Conservation (phyloP, 495 filamentous ascomycete genomes). For the Penicillium bovifimosum region DNA sequence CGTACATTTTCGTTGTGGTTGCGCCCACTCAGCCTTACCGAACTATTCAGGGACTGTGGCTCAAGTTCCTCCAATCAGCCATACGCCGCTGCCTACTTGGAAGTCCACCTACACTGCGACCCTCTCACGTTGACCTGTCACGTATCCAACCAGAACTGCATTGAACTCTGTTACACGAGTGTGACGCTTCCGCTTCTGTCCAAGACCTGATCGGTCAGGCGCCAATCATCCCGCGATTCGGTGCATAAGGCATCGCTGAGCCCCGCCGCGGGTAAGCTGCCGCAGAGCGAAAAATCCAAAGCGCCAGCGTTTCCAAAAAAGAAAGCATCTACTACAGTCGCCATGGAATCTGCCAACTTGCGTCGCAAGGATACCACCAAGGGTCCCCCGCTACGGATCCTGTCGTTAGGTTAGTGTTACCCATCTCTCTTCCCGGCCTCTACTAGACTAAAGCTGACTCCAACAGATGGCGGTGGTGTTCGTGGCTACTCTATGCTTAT, state of each 20-base stretch:
- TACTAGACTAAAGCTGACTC: constrained; percentile 13
- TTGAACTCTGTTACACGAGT: constrained; percentile 11
- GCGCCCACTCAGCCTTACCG: constrained; percentile 1
- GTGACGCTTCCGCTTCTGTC: constrained; percentile 9
- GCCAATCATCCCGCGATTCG: constrained; percentile 16
- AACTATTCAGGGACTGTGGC: constrained; percentile 8
- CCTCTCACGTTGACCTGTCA: constrained; percentile 11
- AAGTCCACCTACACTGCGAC: constrained; percentile 3
- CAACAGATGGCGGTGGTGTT: constrained; percentile 87
- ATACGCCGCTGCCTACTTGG: constrained; percentile 23
- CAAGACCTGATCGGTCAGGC: constrained; percentile 22
- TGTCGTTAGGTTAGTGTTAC: constrained; percentile 66
- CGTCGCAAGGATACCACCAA: constrained; percentile 90
- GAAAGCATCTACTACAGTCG: constrained; percentile 5
- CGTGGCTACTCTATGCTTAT: constrained; percentile 96
- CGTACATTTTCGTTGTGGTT: background rate
- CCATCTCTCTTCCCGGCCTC: background rate
- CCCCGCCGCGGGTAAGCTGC: constrained; percentile 29
- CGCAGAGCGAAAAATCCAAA: constrained; percentile 10
- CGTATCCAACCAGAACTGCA: constrained; percentile 7
- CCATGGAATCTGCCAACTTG: constrained; percentile 36
- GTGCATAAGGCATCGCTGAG: constrained; percentile 27
- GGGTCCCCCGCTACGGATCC: constrained; percentile 83
- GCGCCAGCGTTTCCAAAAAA: constrained; percentile 8
- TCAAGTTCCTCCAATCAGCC: constrained; percentile 11